These are phyloP conservation scores for Xylaria sp. DNA, from an alignment of 2,329 filamentous ascomycete species.

Conservation along the genomic window DNA sequence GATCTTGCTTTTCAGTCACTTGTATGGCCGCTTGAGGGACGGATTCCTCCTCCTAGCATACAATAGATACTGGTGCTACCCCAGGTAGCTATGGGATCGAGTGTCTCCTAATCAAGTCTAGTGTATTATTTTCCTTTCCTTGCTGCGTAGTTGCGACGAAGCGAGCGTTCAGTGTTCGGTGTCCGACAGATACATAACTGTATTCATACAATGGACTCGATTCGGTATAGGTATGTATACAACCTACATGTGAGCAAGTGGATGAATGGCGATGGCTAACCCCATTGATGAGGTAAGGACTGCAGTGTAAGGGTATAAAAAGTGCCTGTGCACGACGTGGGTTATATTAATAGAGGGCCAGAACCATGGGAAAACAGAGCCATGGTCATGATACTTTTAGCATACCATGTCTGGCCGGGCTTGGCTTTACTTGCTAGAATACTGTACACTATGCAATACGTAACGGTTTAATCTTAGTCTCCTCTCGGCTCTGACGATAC, in stretches of 20 bases:
- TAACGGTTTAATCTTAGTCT: constrained; percentile 15
- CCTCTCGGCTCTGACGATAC: constrained; percentile 6
- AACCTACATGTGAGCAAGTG: neutral
- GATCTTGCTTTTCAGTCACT: constrained; percentile 6
- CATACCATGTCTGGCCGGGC: neutral
- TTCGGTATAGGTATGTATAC: neutral
- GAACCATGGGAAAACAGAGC: constrained; percentile 16
- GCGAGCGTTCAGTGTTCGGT: constrained; percentile 6
- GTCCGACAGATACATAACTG: constrained; percentile 5
- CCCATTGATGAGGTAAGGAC: neutral
- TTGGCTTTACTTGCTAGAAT: constrained; percentile 2
- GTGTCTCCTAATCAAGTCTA: constrained; percentile 1
- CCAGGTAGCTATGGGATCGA: neutral
- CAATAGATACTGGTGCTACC: too few species aligned
- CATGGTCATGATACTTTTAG: constrained; percentile 13
- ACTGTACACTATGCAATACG: constrained; percentile 12
- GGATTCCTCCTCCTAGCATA: neutral
- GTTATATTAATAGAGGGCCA: constrained; percentile 35
- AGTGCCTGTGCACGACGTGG: constrained; percentile 33
- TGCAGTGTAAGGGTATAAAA: neutral
- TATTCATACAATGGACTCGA: neutral
- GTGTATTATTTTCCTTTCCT: neutral
- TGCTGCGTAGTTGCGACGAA: constrained; percentile 9
- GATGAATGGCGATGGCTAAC: neutral
- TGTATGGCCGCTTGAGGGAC: neutral